Evolutionary conservation across 2,329 filamentous ascomycete species (phyloP), one percentile per base, ranked within the genome.

Genomic region (Tolypocladium amazonense): DNA sequence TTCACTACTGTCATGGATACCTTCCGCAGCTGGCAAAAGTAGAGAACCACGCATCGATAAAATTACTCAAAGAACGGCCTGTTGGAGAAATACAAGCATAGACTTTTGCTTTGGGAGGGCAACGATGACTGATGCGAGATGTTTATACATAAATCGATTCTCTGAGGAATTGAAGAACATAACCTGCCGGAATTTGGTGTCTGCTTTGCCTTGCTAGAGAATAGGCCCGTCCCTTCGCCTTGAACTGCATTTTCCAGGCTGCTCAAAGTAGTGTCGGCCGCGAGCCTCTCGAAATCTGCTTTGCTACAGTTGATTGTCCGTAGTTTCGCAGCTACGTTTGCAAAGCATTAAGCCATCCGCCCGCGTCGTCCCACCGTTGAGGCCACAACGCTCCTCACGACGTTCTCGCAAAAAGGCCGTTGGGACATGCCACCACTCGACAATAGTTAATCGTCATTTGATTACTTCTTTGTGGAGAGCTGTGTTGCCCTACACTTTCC

Each of bases 1-100:
- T 94, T 89, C 77, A 92, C 89, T n/a, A 86, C 87, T 59, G 87
- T 92, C 60, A 91, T 91, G 85, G 92, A 97, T 73, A 96, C 95
- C 74, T 96, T 97, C 87, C 85, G 90, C 68, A 85, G 84, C 59
- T 74, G 71, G 73, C 74, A 75, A 20, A 54, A 37, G 50, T 54
- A 54, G 50, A 54, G 9, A 9, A n/a, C 23, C n/a, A 20, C 6
- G 15, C 20, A 23, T 35, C 20, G 30, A 37, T 23, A 7, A 30
- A 23, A 23, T 37, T 30, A 20, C 50, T 20, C 9, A 2, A n/a
- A 35, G 50, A 37, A 35, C 30, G 20, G 4, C 33, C 14, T 30
- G 8, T 8, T 6, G 9, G 18, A 23, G 47, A n/a, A 18, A 7
- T 27, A 3, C 50, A n/a, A 35, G 50, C 50, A 2, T 37, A 54